These are phyloP conservation scores for Volvox africanus DNA, from an alignment of 139 green algal genomes.

Conservation along the genomic window DNA sequence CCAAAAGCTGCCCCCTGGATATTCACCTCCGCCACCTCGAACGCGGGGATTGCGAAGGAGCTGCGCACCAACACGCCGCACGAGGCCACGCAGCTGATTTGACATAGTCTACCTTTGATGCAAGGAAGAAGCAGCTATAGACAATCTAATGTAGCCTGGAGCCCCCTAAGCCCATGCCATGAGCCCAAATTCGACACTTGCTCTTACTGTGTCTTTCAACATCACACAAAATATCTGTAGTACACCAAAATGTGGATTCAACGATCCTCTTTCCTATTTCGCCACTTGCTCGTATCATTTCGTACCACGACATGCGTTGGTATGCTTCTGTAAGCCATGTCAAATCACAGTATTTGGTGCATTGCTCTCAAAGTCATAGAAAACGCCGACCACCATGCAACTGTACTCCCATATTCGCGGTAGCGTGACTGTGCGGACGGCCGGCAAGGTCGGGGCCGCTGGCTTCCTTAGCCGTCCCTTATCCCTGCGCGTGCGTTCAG, in stretches of 20 bases:
- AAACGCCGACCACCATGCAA: neutral
- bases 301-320: no score
- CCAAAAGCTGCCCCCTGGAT: conserved; percentile 79
- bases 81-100: neutral
- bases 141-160: neutral
- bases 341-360: no score
- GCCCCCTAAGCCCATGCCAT: no score
- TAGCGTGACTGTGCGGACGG: neutral
- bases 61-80: conserved; percentile 8
- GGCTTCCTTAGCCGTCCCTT: neutral
- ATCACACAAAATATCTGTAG: no score
- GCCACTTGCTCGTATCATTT: no score
- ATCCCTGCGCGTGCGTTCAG: neutral
- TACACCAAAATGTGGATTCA: no score
- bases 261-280: no score
- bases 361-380: no score
- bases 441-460: neutral
- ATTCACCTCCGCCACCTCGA: conserved; percentile 52
- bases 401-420: neutral
- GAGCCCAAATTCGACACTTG: no score
- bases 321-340: no score
- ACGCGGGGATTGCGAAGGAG: conserved; percentile 30
- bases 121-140: neutral
- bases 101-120: neutral
- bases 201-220: no score